Percentiles rank a stretch among this genome's conserved stretches.
Evolutionary conservation across 2,329 filamentous ascomycete species (phyloP).

Genomic region (Talaromyces albobiverticillius): DNA sequence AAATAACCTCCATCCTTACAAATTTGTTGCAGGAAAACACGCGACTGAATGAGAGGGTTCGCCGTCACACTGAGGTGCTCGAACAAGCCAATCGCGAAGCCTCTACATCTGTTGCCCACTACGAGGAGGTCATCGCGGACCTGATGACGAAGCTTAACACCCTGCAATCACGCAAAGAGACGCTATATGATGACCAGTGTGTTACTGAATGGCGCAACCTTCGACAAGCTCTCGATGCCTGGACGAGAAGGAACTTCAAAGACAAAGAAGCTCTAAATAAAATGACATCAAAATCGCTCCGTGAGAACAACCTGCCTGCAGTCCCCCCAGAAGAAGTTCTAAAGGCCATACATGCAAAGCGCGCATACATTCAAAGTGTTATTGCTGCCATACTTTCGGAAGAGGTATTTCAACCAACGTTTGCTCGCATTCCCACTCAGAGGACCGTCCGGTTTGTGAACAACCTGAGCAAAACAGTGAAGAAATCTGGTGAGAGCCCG

Average conservation of each 20-base stretch:
- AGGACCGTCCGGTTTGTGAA: not conserved
- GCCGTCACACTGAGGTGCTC: not conserved
- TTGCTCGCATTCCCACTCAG: not conserved
- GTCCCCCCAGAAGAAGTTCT: not conserved
- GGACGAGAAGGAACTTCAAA: conserved; percentile 17
- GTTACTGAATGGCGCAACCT: conserved; percentile 14
- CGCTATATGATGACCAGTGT: conserved; percentile 17
- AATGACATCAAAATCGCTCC: not conserved
- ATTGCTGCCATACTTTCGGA: not conserved
- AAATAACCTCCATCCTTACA: not conserved
- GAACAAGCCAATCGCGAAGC: not conserved
- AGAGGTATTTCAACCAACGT: not conserved
- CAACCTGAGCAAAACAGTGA: not conserved
- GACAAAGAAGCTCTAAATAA: not conserved
- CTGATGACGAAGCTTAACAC: not conserved
- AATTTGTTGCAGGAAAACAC: not conserved
- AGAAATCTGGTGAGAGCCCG: conserved; percentile 11
- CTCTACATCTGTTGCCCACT: not conserved
- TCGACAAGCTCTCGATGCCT: conserved; percentile 14
- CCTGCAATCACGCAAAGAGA: not conserved
- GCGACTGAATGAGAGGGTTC: not conserved
- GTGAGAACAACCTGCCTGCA: not conserved
- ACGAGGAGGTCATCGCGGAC: not conserved
- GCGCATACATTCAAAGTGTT: not conserved
- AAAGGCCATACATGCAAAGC: not conserved